Evolutionary conservation across 768 basidiomycete species (phyloP), one percentile per base, ranked within the genome.

Genomic region (Amanita rubescens): DNA sequence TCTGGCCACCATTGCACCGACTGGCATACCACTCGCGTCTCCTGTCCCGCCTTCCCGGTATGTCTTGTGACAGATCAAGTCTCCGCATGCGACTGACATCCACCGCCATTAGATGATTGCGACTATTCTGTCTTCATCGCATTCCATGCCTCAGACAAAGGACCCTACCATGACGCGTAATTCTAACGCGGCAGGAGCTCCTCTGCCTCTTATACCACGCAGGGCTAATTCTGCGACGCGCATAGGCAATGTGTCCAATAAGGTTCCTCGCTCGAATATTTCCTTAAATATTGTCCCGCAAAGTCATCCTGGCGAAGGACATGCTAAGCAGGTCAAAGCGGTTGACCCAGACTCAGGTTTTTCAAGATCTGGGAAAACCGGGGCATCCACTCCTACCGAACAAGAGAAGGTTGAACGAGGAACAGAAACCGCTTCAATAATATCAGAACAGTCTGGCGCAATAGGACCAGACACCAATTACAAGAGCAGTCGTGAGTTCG

Each of bases 131-230:
- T 55, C 65, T 7, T 67, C 69, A 38, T 61, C 67, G 20, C 65
- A 67, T 53, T 66, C 66, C 60, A 70, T 71, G 68, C 65, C 68
- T 47, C 65, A 70, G 38, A 53, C 64, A 8, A 66, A 66, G 57
- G 63, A 71, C 55, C 62, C 64, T 51, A 60, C 62, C 30, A 60
- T 68, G 56, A 60, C 71, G 44, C 69, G 68, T 44, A 63, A 69
- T 54, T 69, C 79, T 38, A 87, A 83, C 65, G 66, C 73, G 27
- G 81, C 85, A 30, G 75, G 79, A 2, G 70, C 71, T 7, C 77
- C 84, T 51, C 76, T 86, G n/a, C 84, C 85, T 14, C 70, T 77
- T 48, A 73, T 87, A 49, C 82, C 87, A 34, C 77, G 83, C 50
- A 71, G 84, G 45, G 64, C 62, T 33, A 62, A 71, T 4, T 64